phyloP scores from a whole-genome alignment of 1,284 basidiomycete genomes.

The Neolentinus lepideus region DNA sequence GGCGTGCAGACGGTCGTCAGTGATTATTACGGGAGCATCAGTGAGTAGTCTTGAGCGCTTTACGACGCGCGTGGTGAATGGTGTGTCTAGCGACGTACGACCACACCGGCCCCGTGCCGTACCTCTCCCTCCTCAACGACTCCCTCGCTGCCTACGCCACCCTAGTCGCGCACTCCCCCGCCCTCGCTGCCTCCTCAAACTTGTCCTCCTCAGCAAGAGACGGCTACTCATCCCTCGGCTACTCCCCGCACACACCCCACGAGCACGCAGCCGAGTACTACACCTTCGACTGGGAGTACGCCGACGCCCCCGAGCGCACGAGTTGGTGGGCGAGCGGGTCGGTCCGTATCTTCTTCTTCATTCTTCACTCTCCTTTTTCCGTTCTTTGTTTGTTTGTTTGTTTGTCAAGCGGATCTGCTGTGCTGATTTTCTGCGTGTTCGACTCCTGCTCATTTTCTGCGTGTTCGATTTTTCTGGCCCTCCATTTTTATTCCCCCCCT shows the following conservation, averaged over 20 bases:
- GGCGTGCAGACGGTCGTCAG: constrained; percentile 39
- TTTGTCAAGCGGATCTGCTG: no score
- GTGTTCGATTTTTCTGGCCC: no score
- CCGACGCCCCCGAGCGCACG: constrained; percentile 51
- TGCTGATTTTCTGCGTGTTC: no score
- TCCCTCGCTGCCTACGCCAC: constrained; percentile 32
- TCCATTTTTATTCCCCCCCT: background rate
- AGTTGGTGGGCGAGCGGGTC: constrained; percentile 56
- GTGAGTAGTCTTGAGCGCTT: constrained; percentile 24
- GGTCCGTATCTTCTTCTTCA: constrained; percentile 29
- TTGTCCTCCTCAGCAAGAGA: constrained; percentile 28
- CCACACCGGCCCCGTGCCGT: constrained; percentile 38
- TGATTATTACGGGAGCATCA: constrained; percentile 39
- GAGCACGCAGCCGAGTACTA: constrained; percentile 48
- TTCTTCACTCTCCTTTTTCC: constrained; percentile 2
- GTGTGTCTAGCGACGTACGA: constrained; percentile 41
- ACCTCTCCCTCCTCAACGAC: constrained; percentile 31
- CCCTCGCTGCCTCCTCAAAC: background rate
- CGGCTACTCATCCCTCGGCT: constrained; percentile 41
- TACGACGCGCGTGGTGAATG: background rate
- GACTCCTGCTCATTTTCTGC: background rate
- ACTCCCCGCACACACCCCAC: constrained; percentile 32
- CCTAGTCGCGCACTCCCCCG: constrained; percentile 23
- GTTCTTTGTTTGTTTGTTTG: no score
- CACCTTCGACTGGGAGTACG: constrained; percentile 47